These are phyloP conservation scores for Immersiporthe knoxdaviesiana DNA, from an alignment of 2,329 filamentous ascomycete genomes.

Conservation along the genomic window DNA sequence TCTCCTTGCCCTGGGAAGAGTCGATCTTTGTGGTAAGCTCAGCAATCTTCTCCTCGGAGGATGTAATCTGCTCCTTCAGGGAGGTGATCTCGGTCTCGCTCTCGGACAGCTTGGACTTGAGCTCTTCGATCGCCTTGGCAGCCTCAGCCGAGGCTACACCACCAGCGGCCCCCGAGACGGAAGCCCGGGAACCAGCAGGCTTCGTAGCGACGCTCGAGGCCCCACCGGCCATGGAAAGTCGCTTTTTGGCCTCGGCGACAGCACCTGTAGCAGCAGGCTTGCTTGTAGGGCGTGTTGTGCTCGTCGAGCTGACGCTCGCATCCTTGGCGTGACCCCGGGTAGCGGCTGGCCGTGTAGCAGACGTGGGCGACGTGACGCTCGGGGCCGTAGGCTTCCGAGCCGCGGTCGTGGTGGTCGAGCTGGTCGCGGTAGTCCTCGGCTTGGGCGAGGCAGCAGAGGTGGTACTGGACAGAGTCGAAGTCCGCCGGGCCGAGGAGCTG, in stretches of 20 bases:
- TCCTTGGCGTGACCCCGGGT: constrained; percentile 40
- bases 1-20: constrained; percentile 38
- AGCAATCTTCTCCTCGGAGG: constrained; percentile 58
- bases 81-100: constrained; percentile 61
- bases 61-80: constrained; percentile 59
- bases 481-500: constrained; percentile 37
- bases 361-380: constrained; percentile 41
- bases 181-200: constrained; percentile 45
- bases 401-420: constrained; percentile 39
- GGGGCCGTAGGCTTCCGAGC: constrained; percentile 42
- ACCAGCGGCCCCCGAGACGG: constrained; percentile 39
- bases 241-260: constrained; percentile 58
- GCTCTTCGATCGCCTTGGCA: constrained; percentile 61
- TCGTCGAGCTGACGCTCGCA: constrained; percentile 29
- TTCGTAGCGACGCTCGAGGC: constrained; percentile 43
- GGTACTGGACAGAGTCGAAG: constrained; percentile 36
- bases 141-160: constrained; percentile 45
- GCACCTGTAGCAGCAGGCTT: constrained; percentile 42
- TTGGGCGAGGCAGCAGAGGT: constrained; percentile 34
- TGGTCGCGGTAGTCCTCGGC: constrained; percentile 31
- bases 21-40: constrained; percentile 57
- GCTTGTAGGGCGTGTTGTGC: constrained; percentile 38
- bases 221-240: constrained; percentile 50
- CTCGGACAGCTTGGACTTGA: constrained; percentile 62
- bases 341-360: constrained; percentile 36